These are phyloP conservation scores for Combretum micranthum DNA, from an alignment of 345 rosid genomes.

Conservation along the genomic window DNA sequence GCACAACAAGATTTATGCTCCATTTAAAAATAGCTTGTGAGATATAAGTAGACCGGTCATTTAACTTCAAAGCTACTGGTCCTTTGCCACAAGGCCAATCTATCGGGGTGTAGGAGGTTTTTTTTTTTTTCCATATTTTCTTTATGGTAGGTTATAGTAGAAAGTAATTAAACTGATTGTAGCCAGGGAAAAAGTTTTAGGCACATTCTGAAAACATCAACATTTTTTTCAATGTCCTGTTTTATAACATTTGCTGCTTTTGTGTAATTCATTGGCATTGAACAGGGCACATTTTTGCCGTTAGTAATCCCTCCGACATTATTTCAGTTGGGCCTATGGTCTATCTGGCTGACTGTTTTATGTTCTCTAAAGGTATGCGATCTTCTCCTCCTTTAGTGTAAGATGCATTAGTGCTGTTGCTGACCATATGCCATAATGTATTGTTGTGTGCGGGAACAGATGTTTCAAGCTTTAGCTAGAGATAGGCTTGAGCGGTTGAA, in stretches of 20 bases:
- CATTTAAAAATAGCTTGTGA: no score
- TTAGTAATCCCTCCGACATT: slow-evolving; percentile 79
- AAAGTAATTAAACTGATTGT: no score
- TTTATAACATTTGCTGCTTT: slow-evolving; percentile 2
- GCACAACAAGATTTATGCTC: no score
- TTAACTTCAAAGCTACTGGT: no score
- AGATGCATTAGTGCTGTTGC: no score
- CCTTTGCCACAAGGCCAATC: no score
- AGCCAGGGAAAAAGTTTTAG: background rate
- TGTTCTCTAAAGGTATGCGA: slow-evolving; percentile 78
- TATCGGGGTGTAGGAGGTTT: no score
- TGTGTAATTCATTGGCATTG: slow-evolving; percentile 10
- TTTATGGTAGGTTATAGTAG: no score
- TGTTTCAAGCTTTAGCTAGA: slow-evolving; percentile 98
- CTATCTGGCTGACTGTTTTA: slow-evolving; percentile 70
- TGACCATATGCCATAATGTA: background rate
- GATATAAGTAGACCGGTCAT: no score
- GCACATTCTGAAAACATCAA: slow-evolving; percentile 2
- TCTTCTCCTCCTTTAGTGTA: no score
- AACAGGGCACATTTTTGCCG: slow-evolving; percentile 87
- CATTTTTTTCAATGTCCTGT: background rate
- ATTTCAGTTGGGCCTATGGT: slow-evolving; percentile 84
- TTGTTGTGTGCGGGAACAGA: slow-evolving; percentile 31
- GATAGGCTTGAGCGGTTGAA: slow-evolving; percentile 94
- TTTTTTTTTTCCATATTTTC: no score